Evolutionary conservation across 2,329 filamentous ascomycete genomes (phyloP).

Genomic region (Aspergillus nomiae): DNA sequence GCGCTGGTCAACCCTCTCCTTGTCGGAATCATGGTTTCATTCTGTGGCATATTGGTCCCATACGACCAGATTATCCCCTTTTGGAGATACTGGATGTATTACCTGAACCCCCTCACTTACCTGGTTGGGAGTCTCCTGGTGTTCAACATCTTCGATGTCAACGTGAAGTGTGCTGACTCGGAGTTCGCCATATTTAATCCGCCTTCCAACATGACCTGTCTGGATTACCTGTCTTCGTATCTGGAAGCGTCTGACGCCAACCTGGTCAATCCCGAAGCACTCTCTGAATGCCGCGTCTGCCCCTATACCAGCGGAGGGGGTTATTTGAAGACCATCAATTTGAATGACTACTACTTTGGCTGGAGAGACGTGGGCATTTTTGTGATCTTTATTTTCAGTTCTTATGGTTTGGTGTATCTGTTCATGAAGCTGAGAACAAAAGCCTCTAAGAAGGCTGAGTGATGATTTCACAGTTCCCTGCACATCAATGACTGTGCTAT

Average conservation of each 20-base stretch:
- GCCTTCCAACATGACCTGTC: constrained; percentile 24
- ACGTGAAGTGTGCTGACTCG: constrained; percentile 25
- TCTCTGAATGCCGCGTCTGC: constrained; percentile 36
- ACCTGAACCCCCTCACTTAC: constrained; percentile 34
- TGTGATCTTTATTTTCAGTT: constrained; percentile 10
- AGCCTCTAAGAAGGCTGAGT: constrained; percentile 15
- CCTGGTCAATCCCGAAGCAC: constrained; percentile 47
- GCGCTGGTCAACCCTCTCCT: constrained; percentile 75
- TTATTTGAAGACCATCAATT: constrained; percentile 16
- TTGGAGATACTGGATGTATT: constrained; percentile 38
- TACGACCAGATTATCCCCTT: constrained; percentile 32
- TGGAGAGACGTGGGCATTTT: constrained; percentile 17
- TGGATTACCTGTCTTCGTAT: not conserved
- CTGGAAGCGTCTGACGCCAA: constrained; percentile 7
- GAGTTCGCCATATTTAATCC: constrained; percentile 30
- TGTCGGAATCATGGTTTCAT: constrained; percentile 48
- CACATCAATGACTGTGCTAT: not conserved
- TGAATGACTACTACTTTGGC: constrained; percentile 14
- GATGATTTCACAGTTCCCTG: not conserved
- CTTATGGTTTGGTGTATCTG: constrained; percentile 15
- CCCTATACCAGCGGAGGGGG: constrained; percentile 14
- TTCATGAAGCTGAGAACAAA: constrained; percentile 20
- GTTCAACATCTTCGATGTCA: constrained; percentile 26
- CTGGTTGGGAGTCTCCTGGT: constrained; percentile 30
- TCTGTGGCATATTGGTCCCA: constrained; percentile 33